Percentiles rank a stretch among this genome's conserved stretches.
phyloP scores from a whole-genome alignment of 2,329 filamentous ascomycete genomes.

The Gremmenia infestans region DNA sequence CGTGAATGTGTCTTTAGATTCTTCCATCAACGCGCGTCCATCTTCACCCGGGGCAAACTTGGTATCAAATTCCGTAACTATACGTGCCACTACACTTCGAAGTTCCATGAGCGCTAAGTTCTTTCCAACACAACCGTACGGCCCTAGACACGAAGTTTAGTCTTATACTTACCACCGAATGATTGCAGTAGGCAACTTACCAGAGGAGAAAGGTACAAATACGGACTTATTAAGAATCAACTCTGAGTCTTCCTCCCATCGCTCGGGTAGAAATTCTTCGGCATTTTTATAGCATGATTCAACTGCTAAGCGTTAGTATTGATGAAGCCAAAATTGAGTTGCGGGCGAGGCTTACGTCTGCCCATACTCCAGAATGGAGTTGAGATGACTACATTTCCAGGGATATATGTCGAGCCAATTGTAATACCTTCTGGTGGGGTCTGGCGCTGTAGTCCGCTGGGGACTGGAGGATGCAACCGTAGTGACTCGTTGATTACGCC shows the following conservation, averaged over 20 bases:
- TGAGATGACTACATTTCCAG: conserved; percentile 14
- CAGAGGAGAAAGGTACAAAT: conserved; percentile 28
- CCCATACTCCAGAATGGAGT: conserved; percentile 15
- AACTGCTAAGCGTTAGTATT: neutral
- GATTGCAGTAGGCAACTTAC: conserved; percentile 9
- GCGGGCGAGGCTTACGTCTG: conserved; percentile 13
- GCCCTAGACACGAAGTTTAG: conserved; percentile 1
- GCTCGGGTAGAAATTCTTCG: conserved; percentile 19
- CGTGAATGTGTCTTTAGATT: conserved; percentile 17
- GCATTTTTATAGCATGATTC: conserved; percentile 6
- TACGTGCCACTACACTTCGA: conserved; percentile 10
- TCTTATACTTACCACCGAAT: neutral
- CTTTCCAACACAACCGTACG: conserved; percentile 18
- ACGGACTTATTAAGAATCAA: conserved; percentile 20
- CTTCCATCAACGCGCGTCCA: conserved; percentile 9
- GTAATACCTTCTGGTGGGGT: conserved; percentile 37
- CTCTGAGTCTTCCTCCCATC: conserved; percentile 21
- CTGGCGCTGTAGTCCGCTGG: conserved; percentile 17
- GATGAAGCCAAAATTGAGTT: no score
- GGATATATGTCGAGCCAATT: conserved; percentile 16
- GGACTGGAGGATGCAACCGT: conserved; percentile 35
- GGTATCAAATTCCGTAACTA: conserved; percentile 16
- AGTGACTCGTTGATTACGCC: conserved; percentile 38
- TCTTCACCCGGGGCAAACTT: conserved; percentile 17
- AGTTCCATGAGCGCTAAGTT: conserved; percentile 21